Conservation (phyloP, 129 eudicot species). For the Kitagawia praeruptora region DNA sequence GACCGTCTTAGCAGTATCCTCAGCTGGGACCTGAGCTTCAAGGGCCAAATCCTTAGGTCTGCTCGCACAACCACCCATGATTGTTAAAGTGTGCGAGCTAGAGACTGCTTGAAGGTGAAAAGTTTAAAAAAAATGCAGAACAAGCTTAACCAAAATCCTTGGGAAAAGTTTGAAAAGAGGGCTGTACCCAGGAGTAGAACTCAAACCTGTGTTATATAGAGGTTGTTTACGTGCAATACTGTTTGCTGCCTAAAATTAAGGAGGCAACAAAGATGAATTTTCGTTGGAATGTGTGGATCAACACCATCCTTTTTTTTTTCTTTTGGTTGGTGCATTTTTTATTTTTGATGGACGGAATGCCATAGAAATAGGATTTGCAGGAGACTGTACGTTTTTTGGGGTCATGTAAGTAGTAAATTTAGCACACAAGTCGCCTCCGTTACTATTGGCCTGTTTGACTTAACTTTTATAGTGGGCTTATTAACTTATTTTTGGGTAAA, state of each 20-base stretch:
- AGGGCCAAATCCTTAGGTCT: constrained; percentile 16
- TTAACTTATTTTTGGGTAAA: too few species aligned
- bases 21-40: background rate
- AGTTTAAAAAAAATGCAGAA: background rate
- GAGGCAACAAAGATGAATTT: background rate
- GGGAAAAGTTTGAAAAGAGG: background rate
- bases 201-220: background rate
- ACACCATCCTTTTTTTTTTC: background rate
- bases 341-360: background rate
- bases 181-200: background rate
- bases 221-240: background rate
- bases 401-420: background rate
- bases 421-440: too few species aligned
- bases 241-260: background rate
- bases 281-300: background rate
- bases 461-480: too few species aligned
- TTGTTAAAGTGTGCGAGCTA: background rate
- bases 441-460: too few species aligned
- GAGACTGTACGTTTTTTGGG: background rate
- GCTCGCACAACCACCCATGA: constrained; percentile 20
- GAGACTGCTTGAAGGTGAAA: background rate
- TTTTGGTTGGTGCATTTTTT: background rate
- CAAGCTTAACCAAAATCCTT: background rate
- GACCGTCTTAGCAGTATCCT: constrained; percentile 8
- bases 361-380: constrained; percentile 6